phyloP scores from a whole-genome alignment of 768 basidiomycete genomes.

The Rhodocollybia butyracea region DNA sequence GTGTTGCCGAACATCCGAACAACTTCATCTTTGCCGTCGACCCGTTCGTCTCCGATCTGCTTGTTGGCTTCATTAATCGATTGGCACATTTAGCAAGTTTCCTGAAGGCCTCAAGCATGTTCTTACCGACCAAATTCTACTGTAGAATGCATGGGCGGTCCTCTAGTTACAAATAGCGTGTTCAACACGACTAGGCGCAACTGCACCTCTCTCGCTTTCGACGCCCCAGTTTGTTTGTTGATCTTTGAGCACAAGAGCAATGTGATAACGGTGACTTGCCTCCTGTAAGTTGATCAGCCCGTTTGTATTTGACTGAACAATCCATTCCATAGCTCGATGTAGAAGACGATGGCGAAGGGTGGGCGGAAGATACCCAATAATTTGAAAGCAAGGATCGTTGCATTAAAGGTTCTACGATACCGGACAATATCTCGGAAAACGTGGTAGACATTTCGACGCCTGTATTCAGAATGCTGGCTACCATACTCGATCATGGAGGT shows the following conservation, averaged over 20 bases:
- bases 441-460: constrained; percentile 70
- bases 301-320: not conserved
- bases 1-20: no score
- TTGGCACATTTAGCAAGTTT: constrained; percentile 75
- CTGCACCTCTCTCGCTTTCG: no score
- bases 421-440: constrained; percentile 65
- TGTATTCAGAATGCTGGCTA: constrained; percentile 70
- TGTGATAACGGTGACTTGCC: constrained; percentile 51
- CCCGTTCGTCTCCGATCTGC: constrained; percentile 29
- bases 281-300: constrained; percentile 32
- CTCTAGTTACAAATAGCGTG: constrained; percentile 83
- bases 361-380: constrained; percentile 65
- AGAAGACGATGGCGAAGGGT: constrained; percentile 61
- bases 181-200: no score
- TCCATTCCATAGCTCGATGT: constrained; percentile 45
- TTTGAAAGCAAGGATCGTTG: constrained; percentile 67
- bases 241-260: constrained; percentile 84
- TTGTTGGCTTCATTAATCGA: constrained; percentile 80
- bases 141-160: constrained; percentile 84
- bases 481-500: constrained; percentile 68
- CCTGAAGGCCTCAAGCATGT: constrained; percentile 78
- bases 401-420: constrained; percentile 80
- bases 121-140: constrained; percentile 52
- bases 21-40: not conserved
- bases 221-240: no score